phyloP scores from a whole-genome alignment of 495 filamentous ascomycete species.

The Penicillium robsamsonii region DNA sequence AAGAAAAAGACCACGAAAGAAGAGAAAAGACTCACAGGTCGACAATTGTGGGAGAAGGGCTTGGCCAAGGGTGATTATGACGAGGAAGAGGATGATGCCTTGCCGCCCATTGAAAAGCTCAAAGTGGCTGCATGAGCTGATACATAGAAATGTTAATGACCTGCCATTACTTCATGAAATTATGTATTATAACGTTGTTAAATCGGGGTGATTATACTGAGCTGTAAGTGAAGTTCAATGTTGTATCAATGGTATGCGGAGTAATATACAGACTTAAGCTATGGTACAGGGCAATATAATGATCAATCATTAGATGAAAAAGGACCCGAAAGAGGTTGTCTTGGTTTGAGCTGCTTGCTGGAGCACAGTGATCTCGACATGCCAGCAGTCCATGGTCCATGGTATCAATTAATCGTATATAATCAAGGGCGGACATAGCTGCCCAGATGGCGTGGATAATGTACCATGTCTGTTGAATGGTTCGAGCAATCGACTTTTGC shows the following conservation, averaged over 20 bases:
- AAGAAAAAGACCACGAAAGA: slow-evolving; percentile 57
- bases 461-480: neutral
- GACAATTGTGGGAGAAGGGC: slow-evolving; percentile 80
- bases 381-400: neutral
- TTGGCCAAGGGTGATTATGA: slow-evolving; percentile 74
- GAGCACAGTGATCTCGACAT: neutral
- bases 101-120: slow-evolving; percentile 63
- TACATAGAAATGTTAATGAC: slow-evolving; percentile 19
- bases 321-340: neutral
- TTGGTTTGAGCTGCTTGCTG: neutral
- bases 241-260: neutral
- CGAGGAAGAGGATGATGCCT: slow-evolving; percentile 57
- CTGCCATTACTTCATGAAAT: slow-evolving; percentile 16
- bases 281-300: slow-evolving; percentile 2
- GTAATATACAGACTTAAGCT: slow-evolving; percentile 4
- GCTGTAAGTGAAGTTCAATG: neutral
- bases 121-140: slow-evolving; percentile 55
- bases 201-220: slow-evolving; percentile 5
- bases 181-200: slow-evolving; percentile 10
- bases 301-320: neutral
- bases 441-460: neutral
- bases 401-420: neutral
- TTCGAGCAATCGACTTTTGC: neutral
- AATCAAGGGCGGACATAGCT: neutral
- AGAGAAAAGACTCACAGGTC: slow-evolving; percentile 72